Evolutionary conservation across 306 rosid species (phyloP).

Genomic region (Astragalus membranaceus): DNA sequence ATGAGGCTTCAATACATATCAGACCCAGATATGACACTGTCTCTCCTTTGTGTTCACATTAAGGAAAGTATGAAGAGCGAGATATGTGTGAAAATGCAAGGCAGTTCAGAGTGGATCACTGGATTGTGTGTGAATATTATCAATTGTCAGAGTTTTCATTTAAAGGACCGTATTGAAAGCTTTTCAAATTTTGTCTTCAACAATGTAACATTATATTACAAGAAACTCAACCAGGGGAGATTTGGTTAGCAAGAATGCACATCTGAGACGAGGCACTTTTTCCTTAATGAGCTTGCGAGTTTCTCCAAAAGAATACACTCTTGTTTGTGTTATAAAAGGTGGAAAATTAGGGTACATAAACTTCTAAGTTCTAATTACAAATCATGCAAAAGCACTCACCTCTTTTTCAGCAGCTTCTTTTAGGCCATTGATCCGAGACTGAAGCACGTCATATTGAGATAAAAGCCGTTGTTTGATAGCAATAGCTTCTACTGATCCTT

Average conservation of each 20-base stretch:
- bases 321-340: neutral
- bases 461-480: conserved; percentile 83
- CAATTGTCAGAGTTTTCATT: neutral
- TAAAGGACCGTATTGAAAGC: conserved; percentile 6
- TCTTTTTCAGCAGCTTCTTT: conserved; percentile 87
- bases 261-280: neutral
- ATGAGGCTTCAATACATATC: neutral
- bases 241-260: neutral
- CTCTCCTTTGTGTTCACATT: neutral
- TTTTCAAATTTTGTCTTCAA: neutral
- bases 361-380: conserved; percentile 9
- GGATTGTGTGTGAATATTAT: neutral
- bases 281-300: neutral
- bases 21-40: neutral
- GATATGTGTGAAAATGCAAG: neutral
- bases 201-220: neutral
- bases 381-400: conserved; percentile 38
- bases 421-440: conserved; percentile 77
- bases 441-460: conserved; percentile 87
- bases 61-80: neutral
- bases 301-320: neutral
- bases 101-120: conserved; percentile 1
- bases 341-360: conserved; percentile 6
- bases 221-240: neutral
- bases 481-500: conserved; percentile 57